Evolutionary conservation across 305 asterid species (phyloP).

Genomic region (Fraxinus platypoda): DNA sequence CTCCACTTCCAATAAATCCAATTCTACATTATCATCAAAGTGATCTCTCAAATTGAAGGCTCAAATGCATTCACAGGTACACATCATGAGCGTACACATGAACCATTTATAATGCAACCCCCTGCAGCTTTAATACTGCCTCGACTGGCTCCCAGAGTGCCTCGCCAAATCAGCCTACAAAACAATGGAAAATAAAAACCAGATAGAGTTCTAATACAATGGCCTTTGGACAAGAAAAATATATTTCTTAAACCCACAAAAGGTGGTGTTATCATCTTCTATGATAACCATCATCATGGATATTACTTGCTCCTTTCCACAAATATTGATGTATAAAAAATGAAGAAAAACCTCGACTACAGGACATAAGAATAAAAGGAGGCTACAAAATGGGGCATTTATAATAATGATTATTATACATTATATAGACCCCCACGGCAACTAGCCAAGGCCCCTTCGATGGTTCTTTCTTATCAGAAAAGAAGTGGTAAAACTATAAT

Average conservation of each 20-base stretch:
- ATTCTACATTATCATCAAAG: neutral
- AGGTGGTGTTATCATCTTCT: neutral
- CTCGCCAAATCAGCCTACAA: conserved; percentile 49
- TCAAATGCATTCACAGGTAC: neutral
- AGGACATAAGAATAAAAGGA: neutral
- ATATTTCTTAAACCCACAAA: neutral
- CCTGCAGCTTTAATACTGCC: conserved; percentile 24
- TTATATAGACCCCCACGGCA: neutral
- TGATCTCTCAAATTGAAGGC: neutral
- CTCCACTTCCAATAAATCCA: neutral
- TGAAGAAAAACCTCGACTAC: neutral
- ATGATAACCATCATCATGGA: neutral
- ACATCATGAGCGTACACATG: neutral
- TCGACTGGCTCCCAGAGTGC: conserved; percentile 29
- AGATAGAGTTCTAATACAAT: neutral
- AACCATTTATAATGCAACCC: neutral
- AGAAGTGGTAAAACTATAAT: too few relatives aligned
- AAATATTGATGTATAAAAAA: neutral
- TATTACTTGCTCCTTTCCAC: neutral
- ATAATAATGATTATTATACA: neutral
- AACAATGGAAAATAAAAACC: neutral
- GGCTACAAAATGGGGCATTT: neutral
- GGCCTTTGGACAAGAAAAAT: neutral
- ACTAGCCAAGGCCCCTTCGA: neutral
- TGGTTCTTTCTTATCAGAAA: neutral